A percentile compares a stretch with the other conserved stretches of the same genome.
These are phyloP conservation scores for Piromyces sp. DNA, from an alignment of 192 early-diverging fungal species.

Conservation along the genomic window DNA sequence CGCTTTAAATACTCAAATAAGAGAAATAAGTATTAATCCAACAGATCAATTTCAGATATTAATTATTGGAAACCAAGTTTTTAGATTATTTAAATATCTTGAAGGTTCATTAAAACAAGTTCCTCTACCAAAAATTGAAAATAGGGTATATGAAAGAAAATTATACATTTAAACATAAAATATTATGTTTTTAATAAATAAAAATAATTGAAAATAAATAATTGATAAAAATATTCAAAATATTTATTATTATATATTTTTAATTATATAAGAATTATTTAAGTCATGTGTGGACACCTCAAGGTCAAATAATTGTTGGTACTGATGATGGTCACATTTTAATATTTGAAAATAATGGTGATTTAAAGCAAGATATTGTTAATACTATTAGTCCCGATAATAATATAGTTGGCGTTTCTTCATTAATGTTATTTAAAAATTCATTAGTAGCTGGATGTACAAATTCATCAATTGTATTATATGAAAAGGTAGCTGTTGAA, in stretches of 20 bases:
- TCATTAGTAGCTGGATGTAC: background rate
- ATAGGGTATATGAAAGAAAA: background rate
- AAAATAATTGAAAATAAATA: no score
- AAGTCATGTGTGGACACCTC: background rate
- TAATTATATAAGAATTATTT: background rate
- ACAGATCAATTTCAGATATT: background rate
- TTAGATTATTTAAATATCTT: background rate
- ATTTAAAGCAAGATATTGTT: slow-evolving; percentile 21
- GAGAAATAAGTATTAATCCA: background rate
- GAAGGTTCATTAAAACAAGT: background rate
- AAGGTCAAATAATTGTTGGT: slow-evolving; percentile 21
- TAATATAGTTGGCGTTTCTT: background rate
- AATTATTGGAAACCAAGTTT: background rate
- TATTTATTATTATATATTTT: no score
- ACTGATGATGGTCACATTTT: slow-evolving; percentile 29
- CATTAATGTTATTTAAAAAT: background rate
- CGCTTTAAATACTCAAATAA: background rate
- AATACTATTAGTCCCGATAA: background rate
- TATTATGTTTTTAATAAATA: no score
- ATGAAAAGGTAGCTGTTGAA: background rate
- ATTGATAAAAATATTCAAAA: no score
- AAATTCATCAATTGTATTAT: slow-evolving; percentile 4
- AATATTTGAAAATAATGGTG: slow-evolving; percentile 31
- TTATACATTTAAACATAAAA: no score
- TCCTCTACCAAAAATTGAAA: background rate